Percentiles rank a stretch among this genome's conserved stretches.
phyloP scores from a whole-genome alignment of 768 basidiomycete genomes.

The Leccinum variicolor region DNA sequence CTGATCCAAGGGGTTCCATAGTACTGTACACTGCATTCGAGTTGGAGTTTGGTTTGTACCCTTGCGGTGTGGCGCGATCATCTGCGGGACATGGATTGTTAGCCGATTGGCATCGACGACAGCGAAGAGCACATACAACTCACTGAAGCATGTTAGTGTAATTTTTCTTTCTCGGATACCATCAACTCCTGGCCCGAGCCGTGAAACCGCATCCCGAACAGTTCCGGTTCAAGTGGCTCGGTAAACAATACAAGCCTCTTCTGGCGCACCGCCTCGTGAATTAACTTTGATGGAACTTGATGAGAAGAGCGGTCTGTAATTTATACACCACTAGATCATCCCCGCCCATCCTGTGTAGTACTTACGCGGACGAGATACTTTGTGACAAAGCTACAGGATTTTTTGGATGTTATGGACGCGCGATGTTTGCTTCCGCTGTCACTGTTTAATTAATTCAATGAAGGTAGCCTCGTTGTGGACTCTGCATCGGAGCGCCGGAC shows the following conservation, averaged over 20 bases:
- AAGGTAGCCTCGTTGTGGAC: background rate
- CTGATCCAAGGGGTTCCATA: background rate
- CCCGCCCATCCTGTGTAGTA: background rate
- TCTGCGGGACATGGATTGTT: background rate
- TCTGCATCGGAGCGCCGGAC: background rate
- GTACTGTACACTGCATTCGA: background rate
- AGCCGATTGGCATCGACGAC: background rate
- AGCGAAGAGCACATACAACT: background rate
- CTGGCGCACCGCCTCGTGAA: too few species aligned
- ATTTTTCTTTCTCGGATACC: background rate
- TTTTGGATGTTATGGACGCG: constrained; percentile 2
- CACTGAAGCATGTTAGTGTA: background rate
- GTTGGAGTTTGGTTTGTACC: background rate
- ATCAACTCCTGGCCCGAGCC: background rate
- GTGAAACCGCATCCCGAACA: background rate
- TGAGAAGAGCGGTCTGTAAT: background rate
- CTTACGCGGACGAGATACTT: background rate
- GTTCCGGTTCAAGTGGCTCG: too few species aligned
- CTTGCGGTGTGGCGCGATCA: background rate
- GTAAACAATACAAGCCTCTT: too few species aligned
- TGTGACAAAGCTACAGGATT: background rate
- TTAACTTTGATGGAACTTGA: background rate
- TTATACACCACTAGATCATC: background rate
- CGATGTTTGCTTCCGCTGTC: constrained; percentile 4
- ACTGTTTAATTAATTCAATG: constrained; percentile 5